Evolutionary conservation across 202 grass and related monocot species (phyloP).

Genomic region (Brachypodium distachyon): DNA sequence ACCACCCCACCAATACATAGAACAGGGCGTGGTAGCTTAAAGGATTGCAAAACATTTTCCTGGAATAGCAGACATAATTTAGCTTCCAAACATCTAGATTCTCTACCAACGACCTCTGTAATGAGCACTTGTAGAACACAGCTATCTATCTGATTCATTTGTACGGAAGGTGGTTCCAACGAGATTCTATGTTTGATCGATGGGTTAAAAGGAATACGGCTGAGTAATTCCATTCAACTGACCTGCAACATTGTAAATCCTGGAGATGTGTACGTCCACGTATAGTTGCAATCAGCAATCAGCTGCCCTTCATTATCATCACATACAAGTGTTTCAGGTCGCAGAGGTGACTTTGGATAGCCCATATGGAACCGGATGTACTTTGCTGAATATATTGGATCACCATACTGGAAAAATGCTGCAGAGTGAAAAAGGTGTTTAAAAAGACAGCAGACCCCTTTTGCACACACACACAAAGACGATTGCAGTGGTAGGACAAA

Average conservation of each 20-base stretch:
- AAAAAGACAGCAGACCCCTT: neutral
- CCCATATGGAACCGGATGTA: constrained; percentile 55
- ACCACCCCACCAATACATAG: constrained; percentile 72
- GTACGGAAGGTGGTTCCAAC: too few species aligned
- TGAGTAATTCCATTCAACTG: neutral
- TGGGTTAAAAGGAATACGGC: neutral
- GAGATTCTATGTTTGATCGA: neutral
- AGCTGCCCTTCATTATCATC: constrained; percentile 39
- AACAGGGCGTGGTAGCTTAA: constrained; percentile 52
- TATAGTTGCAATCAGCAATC: constrained; percentile 38
- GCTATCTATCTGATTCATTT: neutral
- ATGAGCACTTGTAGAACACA: neutral
- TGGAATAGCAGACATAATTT: constrained; percentile 12
- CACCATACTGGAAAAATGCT: constrained; percentile 49
- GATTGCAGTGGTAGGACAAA: neutral
- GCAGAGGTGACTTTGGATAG: constrained; percentile 27
- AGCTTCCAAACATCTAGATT: neutral
- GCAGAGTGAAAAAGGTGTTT: neutral
- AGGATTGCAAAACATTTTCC: constrained; percentile 67
- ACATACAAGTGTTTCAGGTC: constrained; percentile 18
- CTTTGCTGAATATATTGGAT: constrained; percentile 70
- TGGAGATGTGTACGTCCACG: constrained; percentile 60
- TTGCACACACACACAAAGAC: neutral
- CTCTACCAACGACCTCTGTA: neutral
- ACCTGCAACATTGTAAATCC: constrained; percentile 68